phyloP scores from a whole-genome alignment of 2,329 filamentous ascomycete species.

The Sordariomycetes sp. region DNA sequence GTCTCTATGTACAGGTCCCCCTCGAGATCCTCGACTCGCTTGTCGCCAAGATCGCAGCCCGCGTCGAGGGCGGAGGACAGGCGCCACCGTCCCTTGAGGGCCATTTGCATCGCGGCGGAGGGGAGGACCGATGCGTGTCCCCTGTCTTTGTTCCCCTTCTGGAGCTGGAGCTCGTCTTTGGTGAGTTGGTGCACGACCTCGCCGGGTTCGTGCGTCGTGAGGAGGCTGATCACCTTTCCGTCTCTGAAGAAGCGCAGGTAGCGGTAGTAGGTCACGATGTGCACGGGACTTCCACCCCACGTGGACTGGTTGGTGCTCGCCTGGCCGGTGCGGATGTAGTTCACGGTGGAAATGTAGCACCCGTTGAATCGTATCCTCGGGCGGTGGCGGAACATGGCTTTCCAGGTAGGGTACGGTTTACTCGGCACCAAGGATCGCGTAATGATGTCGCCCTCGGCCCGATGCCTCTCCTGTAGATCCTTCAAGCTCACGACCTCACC shows the following conservation, averaged over 20 bases:
- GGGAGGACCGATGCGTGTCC: conserved; percentile 14
- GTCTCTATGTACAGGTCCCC: conserved; percentile 77
- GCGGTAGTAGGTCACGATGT: conserved; percentile 96
- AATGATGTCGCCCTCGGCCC: conserved; percentile 20
- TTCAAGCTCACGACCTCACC: conserved; percentile 22
- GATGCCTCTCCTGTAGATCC: conserved; percentile 23
- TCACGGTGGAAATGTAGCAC: conserved; percentile 93
- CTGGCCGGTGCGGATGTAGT: conserved; percentile 81
- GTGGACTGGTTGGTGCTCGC: conserved; percentile 60
- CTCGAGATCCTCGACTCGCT: conserved; percentile 21
- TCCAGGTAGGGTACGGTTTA: conserved; percentile 42
- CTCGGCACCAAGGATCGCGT: conserved; percentile 32
- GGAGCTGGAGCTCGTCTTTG: conserved; percentile 52
- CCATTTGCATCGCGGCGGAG: conserved; percentile 56
- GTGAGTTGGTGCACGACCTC: conserved; percentile 82
- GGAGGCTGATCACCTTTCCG: conserved; percentile 70
- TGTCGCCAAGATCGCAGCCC: conserved; percentile 15
- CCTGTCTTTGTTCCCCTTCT: conserved; percentile 19
- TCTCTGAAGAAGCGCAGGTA: conserved; percentile 94
- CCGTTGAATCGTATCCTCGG: conserved; percentile 91
- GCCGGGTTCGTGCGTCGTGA: conserved; percentile 72
- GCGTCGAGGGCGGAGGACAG: conserved; percentile 28
- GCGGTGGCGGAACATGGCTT: conserved; percentile 67
- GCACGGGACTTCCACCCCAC: conserved; percentile 68
- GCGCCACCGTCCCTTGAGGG: conserved; percentile 48